phyloP scores from a whole-genome alignment of 1,139 yeast species.

The Keqinozyma sinolaborantium region DNA sequence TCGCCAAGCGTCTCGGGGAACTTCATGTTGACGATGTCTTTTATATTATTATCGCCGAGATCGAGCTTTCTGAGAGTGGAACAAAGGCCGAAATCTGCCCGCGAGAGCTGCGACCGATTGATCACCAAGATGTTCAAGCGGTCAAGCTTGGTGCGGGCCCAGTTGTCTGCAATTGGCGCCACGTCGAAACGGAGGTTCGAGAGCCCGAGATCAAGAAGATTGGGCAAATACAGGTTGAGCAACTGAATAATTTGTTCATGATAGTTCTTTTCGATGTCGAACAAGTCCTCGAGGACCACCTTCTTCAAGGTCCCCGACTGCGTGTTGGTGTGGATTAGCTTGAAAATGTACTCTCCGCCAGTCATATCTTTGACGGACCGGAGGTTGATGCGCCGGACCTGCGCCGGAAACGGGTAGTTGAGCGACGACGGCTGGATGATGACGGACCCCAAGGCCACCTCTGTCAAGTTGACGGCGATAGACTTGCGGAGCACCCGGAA shows the following conservation, averaged over 20 bases:
- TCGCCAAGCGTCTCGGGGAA: constrained; percentile 9
- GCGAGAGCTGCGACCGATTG: neutral
- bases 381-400: constrained; percentile 8
- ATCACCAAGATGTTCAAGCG: constrained; percentile 2
- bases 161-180: neutral
- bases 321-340: constrained; percentile 8
- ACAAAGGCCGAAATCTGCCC: neutral
- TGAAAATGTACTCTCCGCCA: constrained; percentile 8
- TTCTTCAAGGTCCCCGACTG: constrained; percentile 3
- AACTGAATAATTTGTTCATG: neutral
- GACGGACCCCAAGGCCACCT: constrained; percentile 15
- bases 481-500: constrained; percentile 3
- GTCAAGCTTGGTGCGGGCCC: constrained; percentile 1
- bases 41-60: constrained; percentile 13
- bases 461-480: constrained; percentile 12
- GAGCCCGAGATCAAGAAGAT: constrained; percentile 2
- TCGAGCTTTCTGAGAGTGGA: constrained; percentile 10
- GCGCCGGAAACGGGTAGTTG: constrained; percentile 9
- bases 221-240: constrained; percentile 1
- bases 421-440: constrained; percentile 8
- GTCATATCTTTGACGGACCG: constrained; percentile 13
- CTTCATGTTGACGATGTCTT: constrained; percentile 4
- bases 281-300: constrained; percentile 4
- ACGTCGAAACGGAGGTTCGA: constrained; percentile 1
- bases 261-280: constrained; percentile 1